Conservation (phyloP, 2,329 filamentous ascomycete species). For the Cucurbitaria berberidis region DNA sequence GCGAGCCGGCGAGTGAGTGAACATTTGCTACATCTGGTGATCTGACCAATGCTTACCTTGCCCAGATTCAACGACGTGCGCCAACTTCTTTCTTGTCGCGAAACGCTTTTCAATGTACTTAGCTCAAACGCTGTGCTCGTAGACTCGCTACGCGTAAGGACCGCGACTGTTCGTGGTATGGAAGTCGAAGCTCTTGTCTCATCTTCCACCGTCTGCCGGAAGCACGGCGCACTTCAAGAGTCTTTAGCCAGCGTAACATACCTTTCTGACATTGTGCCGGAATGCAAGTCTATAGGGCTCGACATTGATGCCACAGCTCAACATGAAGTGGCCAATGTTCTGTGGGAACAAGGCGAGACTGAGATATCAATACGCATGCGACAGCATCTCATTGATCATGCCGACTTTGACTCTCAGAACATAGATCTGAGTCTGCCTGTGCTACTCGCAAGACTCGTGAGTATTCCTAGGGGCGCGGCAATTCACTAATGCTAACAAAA, state of each 20-base stretch:
- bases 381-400: slow-evolving; percentile 63
- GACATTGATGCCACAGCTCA: slow-evolving; percentile 77
- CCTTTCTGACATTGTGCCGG: slow-evolving; percentile 75
- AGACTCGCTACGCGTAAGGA: slow-evolving; percentile 65
- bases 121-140: slow-evolving; percentile 72
- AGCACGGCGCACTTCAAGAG: slow-evolving; percentile 82
- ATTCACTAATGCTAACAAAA: slow-evolving; percentile 31
- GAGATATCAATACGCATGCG: slow-evolving; percentile 88
- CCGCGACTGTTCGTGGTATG: slow-evolving; percentile 68
- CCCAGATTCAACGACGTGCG: slow-evolving; percentile 76
- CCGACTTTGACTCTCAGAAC: slow-evolving; percentile 40
- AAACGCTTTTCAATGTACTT: slow-evolving; percentile 81
- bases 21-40: background rate
- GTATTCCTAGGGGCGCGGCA: background rate
- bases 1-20: slow-evolving; percentile 74
- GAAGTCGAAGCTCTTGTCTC: slow-evolving; percentile 80
- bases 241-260: slow-evolving; percentile 84
- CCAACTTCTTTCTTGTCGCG: slow-evolving; percentile 80
- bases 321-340: slow-evolving; percentile 83
- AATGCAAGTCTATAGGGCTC: slow-evolving; percentile 73
- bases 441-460: slow-evolving; percentile 79
- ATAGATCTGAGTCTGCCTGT: slow-evolving; percentile 59
- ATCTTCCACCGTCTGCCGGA: slow-evolving; percentile 76
- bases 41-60: slow-evolving; percentile 42
- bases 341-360: slow-evolving; percentile 95